phyloP scores from a whole-genome alignment of 208 protist genomes.

The Herpetomonas samuelpessoai region DNA sequence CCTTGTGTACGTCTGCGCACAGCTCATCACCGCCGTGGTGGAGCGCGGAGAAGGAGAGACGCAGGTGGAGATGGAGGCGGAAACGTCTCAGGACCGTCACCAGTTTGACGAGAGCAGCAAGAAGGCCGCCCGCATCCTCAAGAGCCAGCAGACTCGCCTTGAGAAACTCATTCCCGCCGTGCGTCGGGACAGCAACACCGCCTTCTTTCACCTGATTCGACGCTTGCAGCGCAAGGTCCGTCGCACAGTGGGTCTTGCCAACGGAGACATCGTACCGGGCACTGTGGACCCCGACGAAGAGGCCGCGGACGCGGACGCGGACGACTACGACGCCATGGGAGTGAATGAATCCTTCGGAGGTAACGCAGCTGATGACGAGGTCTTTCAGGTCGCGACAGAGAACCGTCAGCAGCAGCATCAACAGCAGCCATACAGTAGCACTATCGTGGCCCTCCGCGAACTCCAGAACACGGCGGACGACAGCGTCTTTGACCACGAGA shows the following conservation, averaged over 20 bases:
- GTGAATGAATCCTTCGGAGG: background rate
- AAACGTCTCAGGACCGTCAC: slow-evolving; percentile 64
- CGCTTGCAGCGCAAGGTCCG: slow-evolving; percentile 56
- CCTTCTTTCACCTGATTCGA: slow-evolving; percentile 67
- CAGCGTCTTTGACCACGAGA: slow-evolving; percentile 60
- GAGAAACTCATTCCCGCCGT: slow-evolving; percentile 46
- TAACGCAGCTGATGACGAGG: slow-evolving; percentile 8
- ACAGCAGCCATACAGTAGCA: slow-evolving; percentile 1
- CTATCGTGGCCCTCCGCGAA: slow-evolving; percentile 34
- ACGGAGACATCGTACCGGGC: slow-evolving; percentile 38
- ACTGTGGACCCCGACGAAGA: slow-evolving; percentile 20
- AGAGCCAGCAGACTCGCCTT: slow-evolving; percentile 55
- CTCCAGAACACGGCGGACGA: slow-evolving; percentile 71
- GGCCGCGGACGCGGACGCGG: slow-evolving; percentile 4
- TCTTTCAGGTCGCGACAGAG: background rate
- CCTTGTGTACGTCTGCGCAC: slow-evolving; percentile 80
- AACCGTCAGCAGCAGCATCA: slow-evolving; percentile 8
- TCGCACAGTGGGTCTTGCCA: slow-evolving; percentile 38
- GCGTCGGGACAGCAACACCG: slow-evolving; percentile 44
- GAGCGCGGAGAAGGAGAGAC: slow-evolving; percentile 46
- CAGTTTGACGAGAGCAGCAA: slow-evolving; percentile 68
- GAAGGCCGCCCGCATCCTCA: slow-evolving; percentile 58
- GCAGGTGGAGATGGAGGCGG: slow-evolving; percentile 59
- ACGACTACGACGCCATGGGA: slow-evolving; percentile 11
- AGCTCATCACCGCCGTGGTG: slow-evolving; percentile 69